Percentiles rank a stretch among this genome's conserved stretches.
phyloP scores from a whole-genome alignment of 805 yeast species.

The Kockiozyma suomiensis region DNA sequence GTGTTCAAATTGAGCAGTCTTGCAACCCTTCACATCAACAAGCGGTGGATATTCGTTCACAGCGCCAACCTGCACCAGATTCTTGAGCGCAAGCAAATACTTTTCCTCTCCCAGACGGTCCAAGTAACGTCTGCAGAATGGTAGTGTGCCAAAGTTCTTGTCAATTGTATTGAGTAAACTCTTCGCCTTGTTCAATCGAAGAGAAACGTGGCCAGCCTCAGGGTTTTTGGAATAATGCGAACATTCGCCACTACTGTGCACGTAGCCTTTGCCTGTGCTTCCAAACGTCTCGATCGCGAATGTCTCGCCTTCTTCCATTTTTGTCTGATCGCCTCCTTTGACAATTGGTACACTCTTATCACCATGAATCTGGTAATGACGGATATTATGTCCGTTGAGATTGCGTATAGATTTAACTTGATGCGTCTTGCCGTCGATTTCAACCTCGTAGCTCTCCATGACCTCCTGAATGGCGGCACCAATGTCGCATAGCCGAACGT shows the following conservation, averaged over 20 bases:
- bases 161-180: constrained; percentile 70
- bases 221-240: constrained; percentile 82
- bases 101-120: constrained; percentile 92
- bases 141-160: constrained; percentile 86
- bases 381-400: constrained; percentile 92
- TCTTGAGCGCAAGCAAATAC: constrained; percentile 81
- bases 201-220: constrained; percentile 53
- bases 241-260: constrained; percentile 83
- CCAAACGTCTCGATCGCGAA: constrained; percentile 99
- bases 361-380: constrained; percentile 81
- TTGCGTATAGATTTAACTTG: constrained; percentile 90
- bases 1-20: constrained; percentile 97
- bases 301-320: constrained; percentile 98
- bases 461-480: constrained; percentile 96
- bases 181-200: constrained; percentile 68
- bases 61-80: constrained; percentile 80
- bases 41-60: constrained; percentile 94
- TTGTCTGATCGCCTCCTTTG: constrained; percentile 87
- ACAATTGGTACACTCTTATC: constrained; percentile 98
- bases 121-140: constrained; percentile 93
- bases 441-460: constrained; percentile 95
- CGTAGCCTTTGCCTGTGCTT: constrained; percentile 92
- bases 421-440: constrained; percentile 78
- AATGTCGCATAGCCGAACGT: constrained; percentile 89
- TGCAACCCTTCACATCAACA: constrained; percentile 77